Evolutionary conservation across 495 filamentous ascomycete genomes (phyloP).

Genomic region (Ramalina peruviana): DNA sequence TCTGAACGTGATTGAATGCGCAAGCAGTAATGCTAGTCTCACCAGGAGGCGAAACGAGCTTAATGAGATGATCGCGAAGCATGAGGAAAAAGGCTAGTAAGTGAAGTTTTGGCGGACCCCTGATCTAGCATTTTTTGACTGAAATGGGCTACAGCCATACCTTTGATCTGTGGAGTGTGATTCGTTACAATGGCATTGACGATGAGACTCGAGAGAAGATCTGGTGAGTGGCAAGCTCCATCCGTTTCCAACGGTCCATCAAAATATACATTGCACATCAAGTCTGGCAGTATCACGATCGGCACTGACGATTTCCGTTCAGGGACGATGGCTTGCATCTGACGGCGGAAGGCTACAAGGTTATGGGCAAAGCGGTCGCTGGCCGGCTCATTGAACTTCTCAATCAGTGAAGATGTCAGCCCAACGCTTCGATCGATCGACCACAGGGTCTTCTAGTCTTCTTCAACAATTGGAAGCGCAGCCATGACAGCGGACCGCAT

Average conservation of each 20-base stretch:
- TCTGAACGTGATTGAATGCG: constrained; percentile 42
- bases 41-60: constrained; percentile 26
- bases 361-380: constrained; percentile 41
- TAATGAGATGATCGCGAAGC: constrained; percentile 37
- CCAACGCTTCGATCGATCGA: too few species aligned
- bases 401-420: background rate
- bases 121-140: background rate
- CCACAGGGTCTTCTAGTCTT: too few species aligned
- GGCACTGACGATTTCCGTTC: too few species aligned
- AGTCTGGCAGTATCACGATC: too few species aligned
- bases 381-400: constrained; percentile 30
- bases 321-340: constrained; percentile 47
- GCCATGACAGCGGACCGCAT: too few species aligned
- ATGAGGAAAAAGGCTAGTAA: constrained; percentile 34
- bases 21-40: constrained; percentile 13
- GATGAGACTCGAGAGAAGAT: constrained; percentile 28
- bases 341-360: constrained; percentile 42
- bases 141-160: constrained; percentile 20
- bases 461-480: too few species aligned
- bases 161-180: constrained; percentile 36
- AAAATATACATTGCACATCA: too few species aligned
- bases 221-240: constrained; percentile 21
- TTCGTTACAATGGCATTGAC: constrained; percentile 37
- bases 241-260: too few species aligned
- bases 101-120: constrained; percentile 11